Base-by-base conservation (phyloP, 345 rosid species). In the Mangifera indica region DNA sequence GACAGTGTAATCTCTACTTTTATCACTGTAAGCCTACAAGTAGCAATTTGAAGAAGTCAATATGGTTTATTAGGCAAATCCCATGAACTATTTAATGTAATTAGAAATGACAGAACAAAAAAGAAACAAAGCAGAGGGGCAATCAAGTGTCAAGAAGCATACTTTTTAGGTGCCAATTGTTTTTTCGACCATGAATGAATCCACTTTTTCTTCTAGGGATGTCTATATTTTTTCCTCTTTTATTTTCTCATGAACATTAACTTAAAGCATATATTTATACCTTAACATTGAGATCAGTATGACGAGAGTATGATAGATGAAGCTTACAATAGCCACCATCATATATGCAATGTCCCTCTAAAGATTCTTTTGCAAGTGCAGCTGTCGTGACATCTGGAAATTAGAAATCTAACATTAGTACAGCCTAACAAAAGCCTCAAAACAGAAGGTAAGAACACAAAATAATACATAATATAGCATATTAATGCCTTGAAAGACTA, bases 271-370 rank as follows among this genome's bases (percentile, higher is more conserved):
- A 80, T 80, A 80, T 85, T 79, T 87, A 87, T 95, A 95, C 97
- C 99, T 95, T 95, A 69, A 95, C 92, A 92, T 92, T 95, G 89
- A 95, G 99, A 92, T 95, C 99, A 95, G 98, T 92, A 95, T 95
- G 99, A 95, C 98, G 97, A 92, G 99, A 92, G 91, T 94, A 92
- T 90, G 97, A 83, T 92, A 94, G 98, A 91, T 92, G 98, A 95
- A 95, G 98, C 98, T 95, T 92, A 92, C 97, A 95, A 82, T 92
- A 92, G 91, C 98, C 98, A 88, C 97, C 98, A 87, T 95, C 98
- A 91, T 92, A 92, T 79, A 95, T 95, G 97, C 98, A 88, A 75
- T 92, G 98, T 78, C 97, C 99, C 87, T 95, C 97, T 69, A 95
- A 73, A 72, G 99, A 86, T 76, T 89, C 97, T 79, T 94, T 94